Percentiles rank a stretch among this genome's conserved stretches.
Conservation (phyloP, 1,284 basidiomycete genomes). For the Pseudozyma tsukubaensis region DNA sequence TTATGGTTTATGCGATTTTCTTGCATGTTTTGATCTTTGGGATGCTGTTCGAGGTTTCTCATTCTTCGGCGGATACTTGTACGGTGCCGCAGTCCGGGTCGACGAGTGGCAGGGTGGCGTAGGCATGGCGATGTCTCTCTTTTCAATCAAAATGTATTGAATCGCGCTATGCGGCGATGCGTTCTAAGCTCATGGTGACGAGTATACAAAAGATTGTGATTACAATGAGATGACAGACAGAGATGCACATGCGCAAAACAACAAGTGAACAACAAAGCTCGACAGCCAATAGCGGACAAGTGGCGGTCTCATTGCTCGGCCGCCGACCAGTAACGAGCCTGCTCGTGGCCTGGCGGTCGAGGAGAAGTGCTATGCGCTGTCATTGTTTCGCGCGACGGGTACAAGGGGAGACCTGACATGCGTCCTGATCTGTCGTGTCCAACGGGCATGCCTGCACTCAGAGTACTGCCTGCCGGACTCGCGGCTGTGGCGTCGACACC, state of each 20-base stretch:
- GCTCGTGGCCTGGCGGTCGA: slow-evolving; percentile 4
- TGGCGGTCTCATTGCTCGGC: slow-evolving; percentile 1
- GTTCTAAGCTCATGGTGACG: neutral
- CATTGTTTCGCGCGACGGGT: neutral
- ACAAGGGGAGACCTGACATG: slow-evolving; percentile 1
- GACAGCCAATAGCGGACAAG: too few species aligned
- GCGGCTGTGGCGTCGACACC: neutral
- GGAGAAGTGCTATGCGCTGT: slow-evolving; percentile 3
- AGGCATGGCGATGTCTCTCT: too few species aligned
- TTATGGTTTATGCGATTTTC: slow-evolving; percentile 82
- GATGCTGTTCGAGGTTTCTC: slow-evolving; percentile 70
- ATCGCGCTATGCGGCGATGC: neutral
- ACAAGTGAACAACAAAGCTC: too few species aligned
- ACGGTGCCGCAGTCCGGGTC: slow-evolving; percentile 15
- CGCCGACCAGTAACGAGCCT: slow-evolving; percentile 10
- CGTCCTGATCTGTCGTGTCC: slow-evolving; percentile 1
- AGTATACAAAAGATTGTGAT: slow-evolving; percentile 10
- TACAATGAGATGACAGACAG: neutral
- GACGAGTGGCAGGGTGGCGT: too few species aligned
- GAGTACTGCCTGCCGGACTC: neutral
- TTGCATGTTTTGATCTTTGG: slow-evolving; percentile 84
- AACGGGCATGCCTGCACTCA: neutral
- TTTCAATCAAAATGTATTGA: neutral
- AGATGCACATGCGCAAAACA: neutral
- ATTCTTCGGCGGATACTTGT: slow-evolving; percentile 29